A percentile compares a stretch with the other conserved stretches of the same genome.
Evolutionary conservation across 2,329 filamentous ascomycete species (phyloP).

Genomic region (Scorias spongiosa): DNA sequence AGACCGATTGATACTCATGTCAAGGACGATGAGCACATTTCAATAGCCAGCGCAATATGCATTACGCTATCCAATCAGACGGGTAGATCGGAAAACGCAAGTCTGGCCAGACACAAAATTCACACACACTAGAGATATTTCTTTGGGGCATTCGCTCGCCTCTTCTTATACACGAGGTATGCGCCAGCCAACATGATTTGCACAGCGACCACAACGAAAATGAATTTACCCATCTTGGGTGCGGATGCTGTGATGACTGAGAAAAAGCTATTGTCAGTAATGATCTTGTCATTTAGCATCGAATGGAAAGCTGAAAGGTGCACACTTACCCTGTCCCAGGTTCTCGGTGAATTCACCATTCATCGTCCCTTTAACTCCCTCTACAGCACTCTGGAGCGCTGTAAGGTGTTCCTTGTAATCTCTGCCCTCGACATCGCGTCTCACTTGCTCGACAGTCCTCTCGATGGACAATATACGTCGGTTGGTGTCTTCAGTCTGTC

Average conservation of each 20-base stretch:
- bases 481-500: slow-evolving; percentile 38
- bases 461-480: slow-evolving; percentile 31
- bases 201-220: slow-evolving; percentile 58
- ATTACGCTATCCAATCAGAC: too few species aligned
- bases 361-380: slow-evolving; percentile 38
- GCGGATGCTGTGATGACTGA: slow-evolving; percentile 37
- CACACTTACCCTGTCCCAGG: slow-evolving; percentile 34
- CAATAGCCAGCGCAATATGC: too few species aligned
- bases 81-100: too few species aligned
- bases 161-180: slow-evolving; percentile 68
- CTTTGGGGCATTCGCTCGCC: slow-evolving; percentile 63
- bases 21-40: too few species aligned
- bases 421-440: slow-evolving; percentile 39
- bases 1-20: too few species aligned
- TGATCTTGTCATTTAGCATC: neutral
- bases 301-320: neutral
- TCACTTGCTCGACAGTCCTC: slow-evolving; percentile 32
- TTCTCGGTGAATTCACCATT: slow-evolving; percentile 35
- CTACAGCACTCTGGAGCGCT: slow-evolving; percentile 38
- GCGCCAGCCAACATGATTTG: slow-evolving; percentile 55
- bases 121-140: slow-evolving; percentile 57
- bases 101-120: too few species aligned
- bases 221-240: slow-evolving; percentile 44
- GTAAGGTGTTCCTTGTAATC: slow-evolving; percentile 41
- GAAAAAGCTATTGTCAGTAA: slow-evolving; percentile 3